Base-by-base conservation (phyloP, 2,329 filamentous ascomycete species). In the Bertia moriformis region DNA sequence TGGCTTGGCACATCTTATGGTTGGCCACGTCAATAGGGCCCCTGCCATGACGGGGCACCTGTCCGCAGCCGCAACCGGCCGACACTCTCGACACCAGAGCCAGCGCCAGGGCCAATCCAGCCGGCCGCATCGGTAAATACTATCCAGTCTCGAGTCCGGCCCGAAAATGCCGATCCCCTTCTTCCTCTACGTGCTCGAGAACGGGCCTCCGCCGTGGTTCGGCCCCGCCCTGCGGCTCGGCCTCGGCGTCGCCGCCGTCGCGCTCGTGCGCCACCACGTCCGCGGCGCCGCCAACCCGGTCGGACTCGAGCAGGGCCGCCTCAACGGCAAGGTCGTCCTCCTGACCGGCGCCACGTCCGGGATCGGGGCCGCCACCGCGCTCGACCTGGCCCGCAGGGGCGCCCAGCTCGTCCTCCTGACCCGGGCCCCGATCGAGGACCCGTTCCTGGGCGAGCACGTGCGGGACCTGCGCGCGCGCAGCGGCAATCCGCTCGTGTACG, bases 271-370 rank as follows among this genome's bases (percentile, higher is more conserved):
- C 65, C 66, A 67, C 51, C 94, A 82, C 63, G 83, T 80, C 51
- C 73, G 75, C 46, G 93, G 91, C 47, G 72, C 78, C 10, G 63
- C 60, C 48, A 95, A 91, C 58, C 62, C 60, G 30, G n/a, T 27
- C 7, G 7, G 7, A 7, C 7, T 27, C 22, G 72, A 83, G 18
- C 87, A 94, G 54, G 73, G 85, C 42, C 70, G 82, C 40, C 87
- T 98, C 78, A 87, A 95, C 58, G 87, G 87, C 37, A 93, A 93
- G 54, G 87, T 98, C 38, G 71, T 95, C 35, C 79, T 98, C 67
- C 74, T 98, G 39, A 98, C 91, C 14, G 88, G 91, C 48, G 91
- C 89, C 19, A 98, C 91, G 39, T 89, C 88, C 36, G 91, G 91
- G 13, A 83, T 98, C 54, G 91, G 91, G 38, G 83, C 86, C 42